These are phyloP conservation scores for Sporothrix protearum DNA, from an alignment of 2,329 filamentous ascomycete species.

Conservation along the genomic window DNA sequence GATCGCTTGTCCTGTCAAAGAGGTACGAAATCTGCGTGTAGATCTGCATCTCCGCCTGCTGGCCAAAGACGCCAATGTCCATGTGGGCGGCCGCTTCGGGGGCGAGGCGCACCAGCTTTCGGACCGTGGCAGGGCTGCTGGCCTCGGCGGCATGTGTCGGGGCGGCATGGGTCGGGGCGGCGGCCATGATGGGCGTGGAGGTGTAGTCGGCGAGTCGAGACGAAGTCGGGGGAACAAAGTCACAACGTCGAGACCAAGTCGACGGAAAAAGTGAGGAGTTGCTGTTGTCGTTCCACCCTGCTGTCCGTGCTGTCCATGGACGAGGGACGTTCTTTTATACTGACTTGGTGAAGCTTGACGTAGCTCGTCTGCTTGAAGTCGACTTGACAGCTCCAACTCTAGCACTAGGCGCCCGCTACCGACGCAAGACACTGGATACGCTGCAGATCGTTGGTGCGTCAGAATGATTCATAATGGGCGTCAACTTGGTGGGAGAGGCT, in stretches of 20 bases:
- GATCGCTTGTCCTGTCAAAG: slow-evolving; percentile 21
- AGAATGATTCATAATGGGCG: neutral
- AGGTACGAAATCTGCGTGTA: slow-evolving; percentile 47
- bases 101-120: neutral
- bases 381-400: too few relatives aligned
- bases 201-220: neutral
- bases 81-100: neutral
- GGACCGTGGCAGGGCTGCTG: neutral
- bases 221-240: too few relatives aligned
- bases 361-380: too few relatives aligned
- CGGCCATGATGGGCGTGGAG: neutral
- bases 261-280: too few relatives aligned
- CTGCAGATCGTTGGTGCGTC: too few relatives aligned
- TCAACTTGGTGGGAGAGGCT: neutral
- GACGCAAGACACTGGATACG: too few relatives aligned
- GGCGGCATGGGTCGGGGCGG: neutral
- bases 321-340: neutral
- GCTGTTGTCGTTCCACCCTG: too few relatives aligned
- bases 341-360: too few relatives aligned
- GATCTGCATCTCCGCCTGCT: slow-evolving; percentile 39
- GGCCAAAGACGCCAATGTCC: slow-evolving; percentile 36
- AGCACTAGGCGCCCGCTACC: neutral
- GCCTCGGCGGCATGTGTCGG: neutral
- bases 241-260: too few relatives aligned
- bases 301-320: neutral